These are phyloP conservation scores for Mycena floridula DNA, from an alignment of 768 basidiomycete species.

Conservation along the genomic window DNA sequence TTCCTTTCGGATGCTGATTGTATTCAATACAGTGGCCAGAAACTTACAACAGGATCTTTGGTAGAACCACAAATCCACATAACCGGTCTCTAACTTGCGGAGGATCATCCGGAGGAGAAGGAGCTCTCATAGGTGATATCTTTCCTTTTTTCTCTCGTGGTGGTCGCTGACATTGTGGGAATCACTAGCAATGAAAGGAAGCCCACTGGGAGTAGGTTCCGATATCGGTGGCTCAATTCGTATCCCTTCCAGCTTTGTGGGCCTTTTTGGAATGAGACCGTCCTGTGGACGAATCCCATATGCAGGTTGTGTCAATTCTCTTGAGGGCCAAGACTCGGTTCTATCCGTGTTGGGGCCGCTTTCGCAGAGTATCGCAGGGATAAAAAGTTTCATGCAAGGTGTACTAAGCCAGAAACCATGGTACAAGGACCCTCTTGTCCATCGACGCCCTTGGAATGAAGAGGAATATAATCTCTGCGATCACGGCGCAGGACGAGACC, in stretches of 20 bases:
- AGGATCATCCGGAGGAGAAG: constrained; percentile 86
- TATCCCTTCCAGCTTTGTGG: constrained; percentile 62
- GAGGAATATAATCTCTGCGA: constrained; percentile 53
- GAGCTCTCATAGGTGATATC: constrained; percentile 56
- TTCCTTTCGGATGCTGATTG: background rate
- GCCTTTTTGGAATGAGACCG: constrained; percentile 66
- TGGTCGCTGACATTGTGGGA: background rate
- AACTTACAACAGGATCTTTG: constrained; percentile 74
- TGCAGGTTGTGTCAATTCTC: constrained; percentile 53
- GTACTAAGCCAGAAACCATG: constrained; percentile 59
- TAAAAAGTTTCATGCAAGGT: constrained; percentile 61
- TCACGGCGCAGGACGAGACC: constrained; percentile 42
- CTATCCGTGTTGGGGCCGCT: constrained; percentile 74
- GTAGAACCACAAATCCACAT: constrained; percentile 70
- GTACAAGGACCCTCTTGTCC: constrained; percentile 54
- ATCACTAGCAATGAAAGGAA: constrained; percentile 36
- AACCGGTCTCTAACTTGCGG: constrained; percentile 69
- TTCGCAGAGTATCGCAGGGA: constrained; percentile 46
- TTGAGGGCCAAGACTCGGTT: constrained; percentile 68
- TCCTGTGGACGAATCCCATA: constrained; percentile 70
- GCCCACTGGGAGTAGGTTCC: constrained; percentile 61
- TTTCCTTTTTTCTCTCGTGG: background rate
- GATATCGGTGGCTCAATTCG: constrained; percentile 78
- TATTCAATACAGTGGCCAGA: constrained; percentile 75
- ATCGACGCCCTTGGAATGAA: constrained; percentile 57